These are phyloP conservation scores for Nitzschia sp. DNA, from an alignment of 108 stramenopile genomes.

Conservation along the genomic window DNA sequence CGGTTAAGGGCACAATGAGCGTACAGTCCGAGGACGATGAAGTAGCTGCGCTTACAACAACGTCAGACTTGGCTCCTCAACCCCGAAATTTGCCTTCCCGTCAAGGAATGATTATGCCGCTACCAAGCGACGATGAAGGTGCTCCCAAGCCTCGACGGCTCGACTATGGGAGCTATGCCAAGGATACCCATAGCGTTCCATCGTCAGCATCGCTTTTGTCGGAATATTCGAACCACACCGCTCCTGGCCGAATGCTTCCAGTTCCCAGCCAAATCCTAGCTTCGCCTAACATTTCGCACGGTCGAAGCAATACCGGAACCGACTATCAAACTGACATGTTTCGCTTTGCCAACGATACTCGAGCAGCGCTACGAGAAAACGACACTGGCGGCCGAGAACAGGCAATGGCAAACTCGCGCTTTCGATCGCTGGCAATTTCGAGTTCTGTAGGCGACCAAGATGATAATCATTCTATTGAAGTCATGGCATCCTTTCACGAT, in stretches of 20 bases:
- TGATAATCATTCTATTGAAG: not conserved
- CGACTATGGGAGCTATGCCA: constrained; percentile 14
- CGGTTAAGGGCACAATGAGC: not conserved
- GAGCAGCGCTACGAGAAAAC: constrained; percentile 29
- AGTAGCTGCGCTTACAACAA: constrained; percentile 28
- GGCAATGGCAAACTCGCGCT: not conserved
- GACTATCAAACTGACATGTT: constrained; percentile 25
- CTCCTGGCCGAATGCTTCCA: not conserved
- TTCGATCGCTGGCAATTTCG: constrained; percentile 5
- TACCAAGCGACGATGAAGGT: constrained; percentile 9
- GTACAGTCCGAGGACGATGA: constrained; percentile 28
- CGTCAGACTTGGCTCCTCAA: not conserved
- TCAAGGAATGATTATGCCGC: not conserved
- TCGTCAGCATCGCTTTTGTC: not conserved
- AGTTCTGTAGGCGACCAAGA: not conserved
- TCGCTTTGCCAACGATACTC: constrained; percentile 30
- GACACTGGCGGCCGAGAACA: not conserved
- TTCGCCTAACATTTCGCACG: not conserved
- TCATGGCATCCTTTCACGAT: not conserved
- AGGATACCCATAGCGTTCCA: not conserved
- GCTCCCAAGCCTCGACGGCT: constrained; percentile 19
- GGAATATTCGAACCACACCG: not conserved
- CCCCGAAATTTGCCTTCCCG: too few species aligned
- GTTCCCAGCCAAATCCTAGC: not conserved
- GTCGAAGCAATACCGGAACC: not conserved